Base-by-base conservation (phyloP, 202 grass and related monocot genomes). In the Digitaria exilis region DNA sequence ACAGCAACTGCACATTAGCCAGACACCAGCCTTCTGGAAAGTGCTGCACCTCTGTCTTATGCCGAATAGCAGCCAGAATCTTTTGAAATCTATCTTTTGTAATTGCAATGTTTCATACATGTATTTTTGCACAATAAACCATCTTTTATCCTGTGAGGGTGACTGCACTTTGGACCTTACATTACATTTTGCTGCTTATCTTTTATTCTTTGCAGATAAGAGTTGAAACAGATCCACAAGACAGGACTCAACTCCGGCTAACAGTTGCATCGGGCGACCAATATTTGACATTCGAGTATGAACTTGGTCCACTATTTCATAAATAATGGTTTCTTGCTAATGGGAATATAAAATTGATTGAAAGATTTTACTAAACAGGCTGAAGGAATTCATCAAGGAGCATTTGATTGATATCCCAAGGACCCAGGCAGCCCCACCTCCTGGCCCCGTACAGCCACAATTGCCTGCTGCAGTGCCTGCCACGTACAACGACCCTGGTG, bases 301-400 rank as follows among this genome's bases (percentile, higher is more conserved):
- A 65, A 49, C 29, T 82, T 31, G 21, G 39, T 82, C 65, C 42
- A 7, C 30, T 17, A 55, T 67, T 39, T 74, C 4, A 26, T 81
- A 35, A 63, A n/a, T 57, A 34, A 28, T 75, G 7, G 15, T 22
- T 75, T 39, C 18, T 62, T 11, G 3, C 30, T 60, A 62, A 52
- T 29, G 67, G 30, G 18, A 84, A 50, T 43, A 32, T 22, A 70
- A 30, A 79, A 29, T 42, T 80, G 28, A 86, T 80, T 14, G 6
- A 4, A 76, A 46, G 45, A 57, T 58, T 83, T 80, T 87, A 7
- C 30, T 41, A 28, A 67, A 76, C 85, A 99, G 96, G 85, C 86
- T 99, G 85, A 99, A 99, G 84, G 96, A 99, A 61, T 94, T 90
- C 26, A 82, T 99, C 78, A 99, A 99, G 86, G 93, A 99, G 75